Percentiles rank a stretch among this genome's conserved stretches.
Conservation (phyloP, 495 filamentous ascomycete species). For the Bryoglossum gracile region DNA sequence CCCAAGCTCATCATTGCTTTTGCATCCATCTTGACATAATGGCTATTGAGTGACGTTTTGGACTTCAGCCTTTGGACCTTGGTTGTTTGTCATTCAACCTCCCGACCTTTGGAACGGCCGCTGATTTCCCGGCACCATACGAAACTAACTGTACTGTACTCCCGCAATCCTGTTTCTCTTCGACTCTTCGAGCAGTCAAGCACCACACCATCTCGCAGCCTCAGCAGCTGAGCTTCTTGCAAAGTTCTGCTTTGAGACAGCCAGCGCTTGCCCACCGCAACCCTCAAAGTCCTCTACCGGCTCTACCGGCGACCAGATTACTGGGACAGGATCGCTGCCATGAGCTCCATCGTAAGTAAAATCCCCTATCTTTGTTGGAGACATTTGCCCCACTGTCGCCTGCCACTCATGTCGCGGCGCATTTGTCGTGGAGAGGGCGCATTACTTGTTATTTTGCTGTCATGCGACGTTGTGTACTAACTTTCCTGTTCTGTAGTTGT, state of each 20-base stretch:
- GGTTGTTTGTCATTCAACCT: too few relatives aligned
- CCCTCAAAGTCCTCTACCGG: background rate
- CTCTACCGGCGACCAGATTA: conserved; percentile 2
- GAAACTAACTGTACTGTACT: too few relatives aligned
- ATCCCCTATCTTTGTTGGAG: background rate
- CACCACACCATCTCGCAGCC: too few relatives aligned
- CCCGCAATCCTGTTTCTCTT: too few relatives aligned
- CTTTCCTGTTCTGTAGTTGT: conserved; percentile 54
- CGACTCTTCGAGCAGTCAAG: too few relatives aligned
- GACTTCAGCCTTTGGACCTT: too few relatives aligned
- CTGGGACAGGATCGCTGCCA: conserved; percentile 11
- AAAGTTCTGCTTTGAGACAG: conserved; percentile 3
- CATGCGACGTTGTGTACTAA: conserved; percentile 3
- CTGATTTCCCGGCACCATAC: too few relatives aligned
- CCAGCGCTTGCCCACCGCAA: background rate
- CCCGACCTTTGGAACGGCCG: too few relatives aligned
- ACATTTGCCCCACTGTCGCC: conserved; percentile 6
- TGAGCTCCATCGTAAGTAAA: conserved; percentile 23
- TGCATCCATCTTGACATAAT: too few relatives aligned
- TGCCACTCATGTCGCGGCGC: conserved; percentile 13
- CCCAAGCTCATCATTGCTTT: too few relatives aligned
- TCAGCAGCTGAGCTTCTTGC: too few relatives aligned
- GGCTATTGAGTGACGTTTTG: too few relatives aligned
- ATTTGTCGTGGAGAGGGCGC: conserved; percentile 3
- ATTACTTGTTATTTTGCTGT: background rate